Base-by-base conservation (phyloP, 768 basidiomycete species). In the Calocybe indica region DNA sequence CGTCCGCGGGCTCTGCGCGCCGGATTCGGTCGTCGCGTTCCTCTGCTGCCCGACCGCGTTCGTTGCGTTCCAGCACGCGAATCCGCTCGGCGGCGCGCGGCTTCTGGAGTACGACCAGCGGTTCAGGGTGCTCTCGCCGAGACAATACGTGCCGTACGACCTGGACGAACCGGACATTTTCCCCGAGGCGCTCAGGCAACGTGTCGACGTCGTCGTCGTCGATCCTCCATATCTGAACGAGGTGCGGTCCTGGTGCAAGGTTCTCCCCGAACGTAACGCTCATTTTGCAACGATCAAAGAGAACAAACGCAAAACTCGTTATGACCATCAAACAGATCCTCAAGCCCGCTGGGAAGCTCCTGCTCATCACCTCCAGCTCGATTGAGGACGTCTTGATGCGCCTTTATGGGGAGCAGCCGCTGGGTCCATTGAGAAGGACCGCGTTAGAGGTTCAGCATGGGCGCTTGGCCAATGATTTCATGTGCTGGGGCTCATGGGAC, bases 191-290 rank as follows among this genome's bases (percentile, higher is more conserved):
- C 42, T 72, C 15, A 58, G 53, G 29, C 66, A 55, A 14, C 51
- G 47, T 10, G 55, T 75, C 7, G 73, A 75, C 46, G 49, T 75
- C 12, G 67, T 60, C 0, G 60, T 76, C 29, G 68, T 64, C 1
- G 74, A 76, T 47, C 74, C 74, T 9, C 73, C 74, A 3, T 76
- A 72, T 47, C 55, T 76, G 33, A 74, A 74, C 43, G 72, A 74
- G 61, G 74, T 72, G 37, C 28, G 65, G 58, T 22, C 22, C 22
- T 22, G 22, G 22, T 22, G 22, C 22, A 22, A 22, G 22, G 22
- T 22, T 22, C 22, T 22, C 22, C 22, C 22, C 22, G 22, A 22
- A 22, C 22, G 22, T 22, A 22, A 22, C 22, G 22, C 22, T 22
- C 22, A 22, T 35, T 37, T 37, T 15, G 47, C 14, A 34, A 32